These are phyloP conservation scores for Pseudisothecium myosuroides DNA, from an alignment of 225 moss, liverwort and hornwort species.

Conservation along the genomic window DNA sequence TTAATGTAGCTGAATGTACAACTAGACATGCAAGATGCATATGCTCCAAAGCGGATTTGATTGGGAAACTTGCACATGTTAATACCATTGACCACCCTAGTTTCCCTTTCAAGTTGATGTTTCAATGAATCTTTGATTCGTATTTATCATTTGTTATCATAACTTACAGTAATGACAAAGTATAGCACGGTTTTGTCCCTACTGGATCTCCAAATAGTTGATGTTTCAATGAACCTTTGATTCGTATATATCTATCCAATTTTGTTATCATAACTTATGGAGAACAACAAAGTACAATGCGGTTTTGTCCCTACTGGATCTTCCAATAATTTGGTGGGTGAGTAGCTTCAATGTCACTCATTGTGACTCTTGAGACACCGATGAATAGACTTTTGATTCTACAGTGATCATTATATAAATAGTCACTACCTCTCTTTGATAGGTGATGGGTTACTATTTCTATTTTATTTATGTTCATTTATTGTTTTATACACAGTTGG, in stretches of 20 bases:
- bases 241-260: background rate
- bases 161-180: fast-evolving
- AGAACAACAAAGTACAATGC: background rate
- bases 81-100: background rate
- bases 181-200: too few relatives aligned
- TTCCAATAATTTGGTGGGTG: fast-evolving
- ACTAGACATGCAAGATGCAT: background rate
- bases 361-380: background rate
- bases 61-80: fast-evolving
- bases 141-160: background rate
- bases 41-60: background rate
- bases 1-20: background rate
- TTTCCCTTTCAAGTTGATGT: background rate
- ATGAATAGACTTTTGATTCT: background rate
- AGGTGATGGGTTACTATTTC: fast-evolving
- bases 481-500: background rate
- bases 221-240: background rate
- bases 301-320: too few relatives aligned
- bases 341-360: background rate
- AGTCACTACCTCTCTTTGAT: background rate
- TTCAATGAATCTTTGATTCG: background rate
- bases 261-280: fast-evolving
- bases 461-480: too few relatives aligned
- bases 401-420: background rate
- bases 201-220: too few relatives aligned